phyloP scores from a whole-genome alignment of 2,329 filamentous ascomycete genomes.

The Seiridium unicorne region DNA sequence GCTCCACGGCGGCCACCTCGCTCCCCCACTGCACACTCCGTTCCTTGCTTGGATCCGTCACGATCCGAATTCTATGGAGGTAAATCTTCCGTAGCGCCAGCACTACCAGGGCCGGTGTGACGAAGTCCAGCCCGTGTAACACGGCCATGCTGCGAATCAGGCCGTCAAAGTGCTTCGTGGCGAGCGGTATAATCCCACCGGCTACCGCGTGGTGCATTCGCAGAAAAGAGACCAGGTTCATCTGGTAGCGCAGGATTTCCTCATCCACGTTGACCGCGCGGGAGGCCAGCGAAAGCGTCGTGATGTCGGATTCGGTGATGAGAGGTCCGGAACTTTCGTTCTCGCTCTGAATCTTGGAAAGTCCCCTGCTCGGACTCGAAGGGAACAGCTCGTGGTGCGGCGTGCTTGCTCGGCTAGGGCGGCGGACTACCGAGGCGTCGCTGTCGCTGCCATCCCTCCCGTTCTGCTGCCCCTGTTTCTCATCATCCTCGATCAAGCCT shows the following conservation, averaged over 20 bases:
- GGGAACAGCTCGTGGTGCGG: background rate
- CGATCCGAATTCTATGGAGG: slow-evolving; percentile 75
- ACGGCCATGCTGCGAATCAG: slow-evolving; percentile 74
- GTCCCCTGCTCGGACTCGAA: background rate
- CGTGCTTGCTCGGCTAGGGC: slow-evolving; percentile 9
- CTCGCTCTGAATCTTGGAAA: background rate
- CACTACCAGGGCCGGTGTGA: slow-evolving; percentile 79
- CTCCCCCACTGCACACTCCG: slow-evolving; percentile 94
- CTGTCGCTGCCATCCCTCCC: slow-evolving; percentile 16
- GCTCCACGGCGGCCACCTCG: slow-evolving; percentile 65
- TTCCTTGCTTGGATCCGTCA: slow-evolving; percentile 64
- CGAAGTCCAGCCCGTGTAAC: slow-evolving; percentile 76
- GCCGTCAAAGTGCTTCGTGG: slow-evolving; percentile 73
- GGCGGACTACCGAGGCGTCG: slow-evolving; percentile 41
- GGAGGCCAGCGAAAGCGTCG: slow-evolving; percentile 57
- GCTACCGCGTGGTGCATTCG: slow-evolving; percentile 81
- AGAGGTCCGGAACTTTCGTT: slow-evolving; percentile 10
- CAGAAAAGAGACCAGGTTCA: slow-evolving; percentile 85
- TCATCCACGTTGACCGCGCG: slow-evolving; percentile 63
- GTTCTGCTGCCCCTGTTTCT: slow-evolving; percentile 11
- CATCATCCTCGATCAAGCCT: slow-evolving; percentile 25
- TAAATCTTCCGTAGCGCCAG: slow-evolving; percentile 87
- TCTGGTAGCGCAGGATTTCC: slow-evolving; percentile 79
- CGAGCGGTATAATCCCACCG: slow-evolving; percentile 72
- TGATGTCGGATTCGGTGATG: slow-evolving; percentile 48